Evolutionary conservation across 805 yeast genomes (phyloP).

Genomic region (Crinitomyces ghanaensis): DNA sequence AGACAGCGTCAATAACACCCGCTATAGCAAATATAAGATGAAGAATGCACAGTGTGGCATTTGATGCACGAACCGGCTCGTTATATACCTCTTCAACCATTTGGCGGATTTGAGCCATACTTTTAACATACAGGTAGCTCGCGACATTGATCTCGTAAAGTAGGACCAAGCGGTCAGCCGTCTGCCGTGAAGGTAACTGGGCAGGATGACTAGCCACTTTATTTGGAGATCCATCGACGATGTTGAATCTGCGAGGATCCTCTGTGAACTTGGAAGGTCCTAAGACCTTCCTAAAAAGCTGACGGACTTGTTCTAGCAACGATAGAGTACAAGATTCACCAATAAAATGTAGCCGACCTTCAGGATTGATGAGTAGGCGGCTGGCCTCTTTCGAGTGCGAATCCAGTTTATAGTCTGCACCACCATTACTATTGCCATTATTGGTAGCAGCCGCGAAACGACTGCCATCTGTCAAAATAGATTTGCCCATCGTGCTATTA

Average conservation of each 20-base stretch:
- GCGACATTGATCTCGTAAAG: conserved; percentile 29
- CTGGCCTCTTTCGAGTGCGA: conserved; percentile 8
- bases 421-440: background rate
- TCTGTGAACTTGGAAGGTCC: conserved; percentile 28
- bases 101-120: conserved; percentile 22
- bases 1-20: conserved; percentile 1
- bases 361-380: conserved; percentile 27
- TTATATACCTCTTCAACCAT: conserved; percentile 23
- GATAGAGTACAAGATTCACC: conserved; percentile 35
- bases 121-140: conserved; percentile 28
- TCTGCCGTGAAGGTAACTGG: conserved; percentile 22
- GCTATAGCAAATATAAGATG: conserved; percentile 22
- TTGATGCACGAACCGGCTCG: conserved; percentile 20
- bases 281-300: conserved; percentile 23
- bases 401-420: background rate
- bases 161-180: conserved; percentile 22
- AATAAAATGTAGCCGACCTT: conserved; percentile 29
- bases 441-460: background rate
- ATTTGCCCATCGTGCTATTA: too few species aligned
- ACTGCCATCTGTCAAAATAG: too few species aligned
- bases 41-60: conserved; percentile 24
- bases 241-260: conserved; percentile 28
- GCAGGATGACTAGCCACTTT: conserved; percentile 11
- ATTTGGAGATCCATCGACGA: conserved; percentile 27
- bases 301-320: conserved; percentile 30